Base-by-base conservation (phyloP, 768 basidiomycete genomes). In the Pleurotus pulmonarius region DNA sequence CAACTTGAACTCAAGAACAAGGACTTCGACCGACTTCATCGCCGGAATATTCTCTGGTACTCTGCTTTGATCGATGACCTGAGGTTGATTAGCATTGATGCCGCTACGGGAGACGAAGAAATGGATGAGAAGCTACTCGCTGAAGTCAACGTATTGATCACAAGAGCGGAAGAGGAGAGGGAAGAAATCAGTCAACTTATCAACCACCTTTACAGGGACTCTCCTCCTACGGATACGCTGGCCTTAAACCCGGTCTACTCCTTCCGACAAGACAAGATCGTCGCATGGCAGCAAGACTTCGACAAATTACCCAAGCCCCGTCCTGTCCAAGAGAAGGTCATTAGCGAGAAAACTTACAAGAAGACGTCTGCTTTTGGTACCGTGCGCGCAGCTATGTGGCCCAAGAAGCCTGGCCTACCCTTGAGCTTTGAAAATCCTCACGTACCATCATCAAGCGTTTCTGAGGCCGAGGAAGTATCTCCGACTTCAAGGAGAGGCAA, bases 271-370 rank as follows among this genome's bases (percentile, higher is more conserved):
- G 93, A 96, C 63, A 89, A 88, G 67, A 92, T 96, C 46, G 92
- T 96, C 13, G 91, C 90, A n/a, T 98, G 95, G 92, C 94, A 99
- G 69, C 83, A 83, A 59, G 94, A 98, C 66, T 94, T 96, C 61
- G 90, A 93, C 62, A 83, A 85, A 51, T 77, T 98, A 25, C 88
- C 88, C 5, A 91, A 88, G 64, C 86, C 80, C 55, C 87, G 83
- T 62, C 75, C 78, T 63, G 69, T 70, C 60, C 76, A 79, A 66
- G 51, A 53, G 15, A 53, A 53, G 24, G 15, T 11, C 41, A 59
- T 71, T 11, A 86, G 85, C 56, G 81, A 77, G 61, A 74, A 67
- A 53, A 72, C 18, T n/a, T 46, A 73, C 38, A 83, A 83, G 55
- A 76, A 82, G 59, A 65, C 77, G 4, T 87, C 89, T 18, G 78